These are phyloP conservation scores for Ensete ventricosum DNA, from an alignment of 176 grass and related monocot genomes.

Conservation along the genomic window DNA sequence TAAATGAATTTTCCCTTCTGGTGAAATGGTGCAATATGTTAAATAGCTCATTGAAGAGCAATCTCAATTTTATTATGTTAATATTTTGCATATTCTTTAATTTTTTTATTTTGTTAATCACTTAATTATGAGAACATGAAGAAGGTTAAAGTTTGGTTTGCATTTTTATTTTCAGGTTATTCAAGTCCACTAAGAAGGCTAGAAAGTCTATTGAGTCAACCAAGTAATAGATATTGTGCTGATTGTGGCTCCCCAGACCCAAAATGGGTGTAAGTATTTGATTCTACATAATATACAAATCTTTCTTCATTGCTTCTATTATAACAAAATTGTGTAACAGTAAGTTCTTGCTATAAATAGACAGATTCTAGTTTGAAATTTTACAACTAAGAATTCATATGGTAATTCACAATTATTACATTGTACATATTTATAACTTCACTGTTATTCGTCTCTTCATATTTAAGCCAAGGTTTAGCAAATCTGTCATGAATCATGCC, in stretches of 20 bases:
- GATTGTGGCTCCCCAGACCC: constrained; percentile 80
- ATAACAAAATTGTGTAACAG: not conserved
- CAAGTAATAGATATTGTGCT: constrained; percentile 55
- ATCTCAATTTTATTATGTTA: not conserved
- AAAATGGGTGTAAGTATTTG: constrained; percentile 86
- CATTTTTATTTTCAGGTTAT: constrained; percentile 10
- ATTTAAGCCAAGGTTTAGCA: not conserved
- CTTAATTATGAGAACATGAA: not conserved
- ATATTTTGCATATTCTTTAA: not conserved
- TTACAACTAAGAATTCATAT: too few species aligned
- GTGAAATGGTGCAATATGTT: too few species aligned
- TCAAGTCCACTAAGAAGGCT: constrained; percentile 42
- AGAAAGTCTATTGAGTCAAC: constrained; percentile 52
- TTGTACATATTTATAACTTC: too few species aligned
- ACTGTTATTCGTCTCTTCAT: too few species aligned
- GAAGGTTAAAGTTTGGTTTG: not conserved
- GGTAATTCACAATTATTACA: too few species aligned
- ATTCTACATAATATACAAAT: not conserved
- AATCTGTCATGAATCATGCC: not conserved
- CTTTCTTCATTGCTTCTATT: not conserved
- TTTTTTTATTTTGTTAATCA: not conserved
- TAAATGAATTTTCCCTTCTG: too few species aligned
- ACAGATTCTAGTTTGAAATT: not conserved
- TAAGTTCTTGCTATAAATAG: not conserved
- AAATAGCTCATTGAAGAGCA: too few species aligned